Conservation (phyloP, 1,139 yeast species). For the Candida sp. region DNA sequence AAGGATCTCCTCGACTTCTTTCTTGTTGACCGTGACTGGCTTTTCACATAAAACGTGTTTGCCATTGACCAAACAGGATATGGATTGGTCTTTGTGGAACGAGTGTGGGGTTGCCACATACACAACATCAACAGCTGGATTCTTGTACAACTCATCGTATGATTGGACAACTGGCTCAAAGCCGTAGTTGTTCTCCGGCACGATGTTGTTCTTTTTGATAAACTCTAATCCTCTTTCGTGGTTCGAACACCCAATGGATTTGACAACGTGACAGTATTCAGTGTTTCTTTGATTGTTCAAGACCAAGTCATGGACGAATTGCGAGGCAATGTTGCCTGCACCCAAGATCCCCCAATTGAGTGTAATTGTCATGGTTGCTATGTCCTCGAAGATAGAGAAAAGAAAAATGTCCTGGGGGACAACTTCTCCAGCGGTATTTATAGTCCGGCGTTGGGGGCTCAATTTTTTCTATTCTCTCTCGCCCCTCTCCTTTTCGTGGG, state of each 20-base stretch:
- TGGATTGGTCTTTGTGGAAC: slow-evolving; percentile 54
- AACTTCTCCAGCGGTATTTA: too few relatives aligned
- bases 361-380: slow-evolving; percentile 18
- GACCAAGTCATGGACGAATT: slow-evolving; percentile 40
- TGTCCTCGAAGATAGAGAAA: neutral
- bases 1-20: slow-evolving; percentile 48
- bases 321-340: slow-evolving; percentile 49
- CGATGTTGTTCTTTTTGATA: slow-evolving; percentile 19
- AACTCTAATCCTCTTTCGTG: slow-evolving; percentile 30
- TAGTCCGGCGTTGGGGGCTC: neutral
- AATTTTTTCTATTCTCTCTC: neutral
- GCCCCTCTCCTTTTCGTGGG: neutral
- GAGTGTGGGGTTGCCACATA: slow-evolving; percentile 67
- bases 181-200: slow-evolving; percentile 21
- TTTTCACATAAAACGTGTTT: slow-evolving; percentile 64
- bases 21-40: slow-evolving; percentile 58
- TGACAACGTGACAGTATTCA: slow-evolving; percentile 28
- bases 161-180: slow-evolving; percentile 23
- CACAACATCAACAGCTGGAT: slow-evolving; percentile 52
- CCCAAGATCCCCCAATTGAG: slow-evolving; percentile 49
- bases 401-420: too few relatives aligned
- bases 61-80: slow-evolving; percentile 53
- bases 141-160: slow-evolving; percentile 41
- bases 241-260: slow-evolving; percentile 35
- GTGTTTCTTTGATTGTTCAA: slow-evolving; percentile 27